These are phyloP conservation scores for Cenchrus fungigraminus DNA, from an alignment of 176 grass and related monocot species.

Conservation along the genomic window DNA sequence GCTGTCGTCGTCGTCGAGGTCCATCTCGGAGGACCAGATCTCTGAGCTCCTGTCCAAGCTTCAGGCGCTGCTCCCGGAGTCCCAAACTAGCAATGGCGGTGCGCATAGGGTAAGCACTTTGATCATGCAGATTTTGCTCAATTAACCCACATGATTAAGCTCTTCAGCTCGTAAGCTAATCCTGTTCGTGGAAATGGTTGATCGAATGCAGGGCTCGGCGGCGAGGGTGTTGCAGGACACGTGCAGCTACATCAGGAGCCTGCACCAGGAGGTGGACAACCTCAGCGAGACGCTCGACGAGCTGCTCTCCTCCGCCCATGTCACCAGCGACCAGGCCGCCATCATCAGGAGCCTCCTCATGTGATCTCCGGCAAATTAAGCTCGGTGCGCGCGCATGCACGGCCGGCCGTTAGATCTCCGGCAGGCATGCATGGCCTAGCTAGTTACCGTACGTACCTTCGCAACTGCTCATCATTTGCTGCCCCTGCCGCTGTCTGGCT, in stretches of 20 bases:
- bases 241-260: constrained; percentile 81
- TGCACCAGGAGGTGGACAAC: constrained; percentile 78
- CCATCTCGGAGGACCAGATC: constrained; percentile 76
- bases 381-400: background rate
- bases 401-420: constrained; percentile 6
- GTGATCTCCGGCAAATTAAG: constrained; percentile 28
- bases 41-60: constrained; percentile 79
- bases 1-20: constrained; percentile 38
- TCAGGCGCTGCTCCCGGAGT: constrained; percentile 68
- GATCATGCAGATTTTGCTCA: background rate
- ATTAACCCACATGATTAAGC: background rate
- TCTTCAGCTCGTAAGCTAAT: background rate
- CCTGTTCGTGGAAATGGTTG: background rate
- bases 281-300: constrained; percentile 73
- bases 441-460: background rate
- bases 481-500: constrained; percentile 14
- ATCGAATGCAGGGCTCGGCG: constrained; percentile 55
- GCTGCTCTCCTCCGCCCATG: constrained; percentile 57
- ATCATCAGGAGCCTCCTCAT: constrained; percentile 80
- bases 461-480: constrained; percentile 17
- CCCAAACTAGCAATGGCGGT: constrained; percentile 49
- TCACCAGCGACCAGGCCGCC: constrained; percentile 71
- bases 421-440: constrained; percentile 3
- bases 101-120: constrained; percentile 50
- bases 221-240: constrained; percentile 76